Percentiles rank a stretch among this genome's conserved stretches.
These are phyloP conservation scores for Carex kokanica DNA, from an alignment of 176 grass and related monocot genomes.

Conservation along the genomic window DNA sequence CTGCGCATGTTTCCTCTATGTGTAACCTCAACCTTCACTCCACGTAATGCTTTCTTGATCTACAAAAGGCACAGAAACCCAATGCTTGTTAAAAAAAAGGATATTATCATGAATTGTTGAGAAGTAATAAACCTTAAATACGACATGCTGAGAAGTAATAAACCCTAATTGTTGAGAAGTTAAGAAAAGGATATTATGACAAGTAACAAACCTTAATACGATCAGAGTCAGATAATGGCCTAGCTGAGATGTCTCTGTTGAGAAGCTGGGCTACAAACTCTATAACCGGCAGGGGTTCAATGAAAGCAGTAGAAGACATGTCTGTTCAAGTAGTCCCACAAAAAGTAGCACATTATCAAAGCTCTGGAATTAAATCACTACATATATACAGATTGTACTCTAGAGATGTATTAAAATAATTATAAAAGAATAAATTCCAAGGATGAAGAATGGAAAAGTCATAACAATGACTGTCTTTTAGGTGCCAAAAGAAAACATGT, in stretches of 20 bases:
- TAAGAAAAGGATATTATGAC: slow-evolving; percentile 9
- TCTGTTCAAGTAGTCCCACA: slow-evolving; percentile 38
- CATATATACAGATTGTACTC: not conserved
- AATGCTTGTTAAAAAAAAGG: slow-evolving; percentile 21
- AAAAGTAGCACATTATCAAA: not conserved
- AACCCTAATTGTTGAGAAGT: slow-evolving; percentile 90
- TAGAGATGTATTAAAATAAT: not conserved
- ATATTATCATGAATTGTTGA: not conserved
- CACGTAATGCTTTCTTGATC: slow-evolving; percentile 86
- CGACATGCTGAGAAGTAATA: slow-evolving; percentile 10
- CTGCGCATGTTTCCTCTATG: slow-evolving; percentile 92
- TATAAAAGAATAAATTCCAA: not conserved
- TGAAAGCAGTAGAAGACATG: slow-evolving; percentile 93
- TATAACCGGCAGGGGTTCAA: slow-evolving; percentile 76
- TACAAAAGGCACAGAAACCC: slow-evolving; percentile 25
- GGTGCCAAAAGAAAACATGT: not conserved
- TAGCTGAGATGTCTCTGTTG: slow-evolving; percentile 75
- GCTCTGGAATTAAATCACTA: not conserved
- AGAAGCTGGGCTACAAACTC: slow-evolving; percentile 93
- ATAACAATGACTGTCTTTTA: not conserved
- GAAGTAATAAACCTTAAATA: slow-evolving; percentile 54
- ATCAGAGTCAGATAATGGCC: slow-evolving; percentile 84
- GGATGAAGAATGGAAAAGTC: not conserved
- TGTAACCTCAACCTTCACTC: slow-evolving; percentile 91
- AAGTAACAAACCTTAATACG: slow-evolving; percentile 65